phyloP scores from a whole-genome alignment of 2,329 filamentous ascomycete genomes.

The Magnaporthiopsis incrustans region DNA sequence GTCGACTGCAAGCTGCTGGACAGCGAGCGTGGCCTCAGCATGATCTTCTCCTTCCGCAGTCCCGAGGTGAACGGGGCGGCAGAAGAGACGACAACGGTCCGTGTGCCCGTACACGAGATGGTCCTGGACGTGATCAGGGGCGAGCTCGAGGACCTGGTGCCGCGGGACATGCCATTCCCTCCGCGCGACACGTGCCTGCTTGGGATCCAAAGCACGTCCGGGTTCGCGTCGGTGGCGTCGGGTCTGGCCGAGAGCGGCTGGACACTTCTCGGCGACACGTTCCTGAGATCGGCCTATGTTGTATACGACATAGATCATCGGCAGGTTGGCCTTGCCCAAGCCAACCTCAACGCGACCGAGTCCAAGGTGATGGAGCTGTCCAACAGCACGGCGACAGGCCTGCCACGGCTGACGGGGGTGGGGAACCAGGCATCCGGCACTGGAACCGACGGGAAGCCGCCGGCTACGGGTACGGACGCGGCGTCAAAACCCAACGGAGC shows the following conservation, averaged over 20 bases:
- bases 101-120: constrained; percentile 26
- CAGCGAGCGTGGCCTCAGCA: constrained; percentile 19
- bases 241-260: constrained; percentile 14
- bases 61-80: background rate
- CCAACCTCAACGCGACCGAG: constrained; percentile 38
- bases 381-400: constrained; percentile 21
- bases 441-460: constrained; percentile 5
- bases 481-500: background rate
- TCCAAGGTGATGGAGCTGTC: constrained; percentile 38
- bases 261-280: constrained; percentile 37
- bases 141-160: constrained; percentile 13
- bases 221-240: constrained; percentile 21
- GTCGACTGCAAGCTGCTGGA: constrained; percentile 31
- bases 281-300: constrained; percentile 42
- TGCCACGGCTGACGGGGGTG: constrained; percentile 38
- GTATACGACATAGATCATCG: constrained; percentile 46
- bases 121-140: constrained; percentile 29
- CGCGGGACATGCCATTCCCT: constrained; percentile 27
- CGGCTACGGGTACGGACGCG: constrained; percentile 2
- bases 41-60: constrained; percentile 23
- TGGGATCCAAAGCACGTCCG: constrained; percentile 38
- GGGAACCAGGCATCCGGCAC: constrained; percentile 22
- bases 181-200: constrained; percentile 42
- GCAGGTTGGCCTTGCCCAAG: constrained; percentile 43
- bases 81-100: constrained; percentile 16